These are phyloP conservation scores for Pugionium dolabratum DNA, from an alignment of 345 rosid species.

Conservation along the genomic window DNA sequence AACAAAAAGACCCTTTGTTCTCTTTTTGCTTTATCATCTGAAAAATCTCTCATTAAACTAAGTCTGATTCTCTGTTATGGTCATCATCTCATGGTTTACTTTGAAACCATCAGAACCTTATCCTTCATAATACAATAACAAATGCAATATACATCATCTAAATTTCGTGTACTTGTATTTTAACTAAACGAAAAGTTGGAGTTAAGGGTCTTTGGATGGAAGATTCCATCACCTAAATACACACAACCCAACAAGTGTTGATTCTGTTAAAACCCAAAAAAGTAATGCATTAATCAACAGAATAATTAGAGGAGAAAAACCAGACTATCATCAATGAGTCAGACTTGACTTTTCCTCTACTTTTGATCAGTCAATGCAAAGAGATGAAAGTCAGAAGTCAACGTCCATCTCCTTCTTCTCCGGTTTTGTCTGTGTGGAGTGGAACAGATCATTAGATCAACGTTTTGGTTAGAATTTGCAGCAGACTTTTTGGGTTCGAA, in stretches of 20 bases:
- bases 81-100: constrained; percentile 6
- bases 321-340: neutral
- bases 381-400: constrained; percentile 16
- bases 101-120: neutral
- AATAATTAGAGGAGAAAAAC: constrained; percentile 15
- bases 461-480: neutral
- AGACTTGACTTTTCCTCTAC: neutral
- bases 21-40: neutral
- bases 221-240: neutral
- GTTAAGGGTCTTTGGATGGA: constrained; percentile 8
- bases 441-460: neutral
- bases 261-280: no score
- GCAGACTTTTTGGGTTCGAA: neutral
- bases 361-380: constrained; percentile 4
- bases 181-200: neutral
- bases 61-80: constrained; percentile 23
- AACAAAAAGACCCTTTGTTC: neutral
- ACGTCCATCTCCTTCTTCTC: neutral
- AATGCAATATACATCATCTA: neutral
- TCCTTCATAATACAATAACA: constrained; percentile 17
- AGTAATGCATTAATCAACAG: no score
- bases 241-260: neutral
- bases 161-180: neutral
- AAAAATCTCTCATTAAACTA: constrained; percentile 23
- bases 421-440: neutral